Evolutionary conservation across 2,329 filamentous ascomycete species (phyloP).

Genomic region (Salinomyces thailandicus): DNA sequence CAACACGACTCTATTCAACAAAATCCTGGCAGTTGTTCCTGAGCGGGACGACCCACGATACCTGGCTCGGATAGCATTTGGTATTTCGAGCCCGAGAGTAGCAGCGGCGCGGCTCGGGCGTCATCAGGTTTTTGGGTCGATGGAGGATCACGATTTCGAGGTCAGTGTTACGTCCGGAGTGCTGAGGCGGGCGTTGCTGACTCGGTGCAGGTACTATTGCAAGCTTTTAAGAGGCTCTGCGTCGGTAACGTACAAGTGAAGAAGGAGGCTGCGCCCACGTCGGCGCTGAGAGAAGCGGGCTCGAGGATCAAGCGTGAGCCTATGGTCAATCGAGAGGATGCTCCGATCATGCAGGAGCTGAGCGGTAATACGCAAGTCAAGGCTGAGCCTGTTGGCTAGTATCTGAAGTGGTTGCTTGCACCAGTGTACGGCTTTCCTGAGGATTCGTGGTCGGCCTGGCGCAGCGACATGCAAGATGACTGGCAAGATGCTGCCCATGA

Average conservation of each 20-base stretch:
- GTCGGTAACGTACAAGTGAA: background rate
- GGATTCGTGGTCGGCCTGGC: too few species aligned
- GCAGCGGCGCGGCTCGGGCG: constrained; percentile 39
- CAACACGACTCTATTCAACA: constrained; percentile 31
- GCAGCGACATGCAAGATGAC: too few species aligned
- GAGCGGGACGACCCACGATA: constrained; percentile 49
- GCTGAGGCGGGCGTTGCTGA: background rate
- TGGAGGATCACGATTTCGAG: constrained; percentile 46
- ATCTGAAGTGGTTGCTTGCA: too few species aligned
- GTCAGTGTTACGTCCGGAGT: constrained; percentile 29
- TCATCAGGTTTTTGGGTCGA: constrained; percentile 39
- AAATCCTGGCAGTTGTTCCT: constrained; percentile 35
- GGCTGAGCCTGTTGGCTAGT: background rate
- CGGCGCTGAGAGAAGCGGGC: background rate
- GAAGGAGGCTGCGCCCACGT: background rate
- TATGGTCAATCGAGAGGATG: background rate
- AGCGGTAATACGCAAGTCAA: background rate
- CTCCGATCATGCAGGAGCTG: background rate
- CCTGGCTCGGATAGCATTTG: constrained; percentile 51
- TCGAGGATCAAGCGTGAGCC: background rate
- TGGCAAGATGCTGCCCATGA: too few species aligned
- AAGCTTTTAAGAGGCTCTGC: background rate
- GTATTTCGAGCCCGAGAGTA: constrained; percentile 49
- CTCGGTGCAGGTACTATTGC: background rate
- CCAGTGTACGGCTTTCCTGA: too few species aligned